phyloP scores from a whole-genome alignment of 805 yeast species.

The Isabelozyma gotoi region DNA sequence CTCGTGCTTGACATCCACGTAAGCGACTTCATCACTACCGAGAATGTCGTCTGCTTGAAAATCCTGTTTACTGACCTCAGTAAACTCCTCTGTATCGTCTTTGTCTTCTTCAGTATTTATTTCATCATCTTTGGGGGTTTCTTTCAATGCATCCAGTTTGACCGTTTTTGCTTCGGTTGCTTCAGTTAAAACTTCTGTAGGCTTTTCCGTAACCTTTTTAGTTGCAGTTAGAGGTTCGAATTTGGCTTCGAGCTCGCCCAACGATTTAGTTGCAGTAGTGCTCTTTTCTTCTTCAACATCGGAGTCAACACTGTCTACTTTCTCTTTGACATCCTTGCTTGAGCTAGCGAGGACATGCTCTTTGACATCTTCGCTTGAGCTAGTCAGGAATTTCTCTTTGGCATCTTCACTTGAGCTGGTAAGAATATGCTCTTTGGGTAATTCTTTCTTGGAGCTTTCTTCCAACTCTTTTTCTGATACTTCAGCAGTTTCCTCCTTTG shows the following conservation, averaged over 20 bases:
- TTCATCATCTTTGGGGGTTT: conserved; percentile 2
- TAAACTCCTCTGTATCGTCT: neutral
- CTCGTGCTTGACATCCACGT: neutral
- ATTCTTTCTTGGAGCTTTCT: neutral
- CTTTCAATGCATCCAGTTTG: conserved; percentile 15
- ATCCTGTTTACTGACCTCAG: conserved; percentile 1
- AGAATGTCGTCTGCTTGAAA: neutral
- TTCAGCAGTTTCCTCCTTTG: too few species aligned
- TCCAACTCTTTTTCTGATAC: neutral
- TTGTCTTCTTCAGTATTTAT: conserved; percentile 5
- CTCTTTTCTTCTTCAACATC: too few species aligned
- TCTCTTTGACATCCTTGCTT: too few species aligned
- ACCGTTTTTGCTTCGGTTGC: neutral
- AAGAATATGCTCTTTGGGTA: too few species aligned
- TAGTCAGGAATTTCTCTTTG: too few species aligned
- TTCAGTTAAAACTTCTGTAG: neutral
- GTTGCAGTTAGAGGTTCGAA: too few species aligned
- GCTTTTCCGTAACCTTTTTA: neutral
- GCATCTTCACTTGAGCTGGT: too few species aligned
- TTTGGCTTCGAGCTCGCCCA: too few species aligned
- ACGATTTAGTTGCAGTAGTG: too few species aligned
- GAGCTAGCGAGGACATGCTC: too few species aligned
- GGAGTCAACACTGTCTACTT: too few species aligned
- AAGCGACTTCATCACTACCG: neutral
- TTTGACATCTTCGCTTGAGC: too few species aligned